Evolutionary conservation across 352 stramenopile genomes (phyloP).

Genomic region (Pythium utonaiense): DNA sequence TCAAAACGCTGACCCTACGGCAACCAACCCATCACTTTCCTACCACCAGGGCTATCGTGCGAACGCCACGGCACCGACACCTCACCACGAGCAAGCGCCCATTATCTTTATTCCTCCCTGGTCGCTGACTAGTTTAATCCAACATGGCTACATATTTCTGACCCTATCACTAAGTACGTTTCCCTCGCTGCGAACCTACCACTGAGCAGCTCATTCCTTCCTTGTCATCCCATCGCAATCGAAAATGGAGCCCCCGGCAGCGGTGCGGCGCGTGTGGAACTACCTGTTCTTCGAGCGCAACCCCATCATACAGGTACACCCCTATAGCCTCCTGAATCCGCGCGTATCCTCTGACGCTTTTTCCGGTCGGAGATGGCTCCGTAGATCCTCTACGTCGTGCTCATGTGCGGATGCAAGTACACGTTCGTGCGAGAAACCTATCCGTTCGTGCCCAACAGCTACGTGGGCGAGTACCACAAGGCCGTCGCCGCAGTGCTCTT

Average conservation of each 20-base stretch:
- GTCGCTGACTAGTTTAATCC: neutral
- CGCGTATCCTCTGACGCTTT: neutral
- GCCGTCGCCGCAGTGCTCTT: slow-evolving; percentile 55
- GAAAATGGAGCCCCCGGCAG: slow-evolving; percentile 16
- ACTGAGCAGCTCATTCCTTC: neutral
- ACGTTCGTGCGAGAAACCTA: slow-evolving; percentile 69
- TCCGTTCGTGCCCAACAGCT: slow-evolving; percentile 55
- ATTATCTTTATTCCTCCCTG: neutral
- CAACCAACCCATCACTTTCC: neutral
- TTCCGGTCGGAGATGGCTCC: neutral
- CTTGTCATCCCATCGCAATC: slow-evolving; percentile 1
- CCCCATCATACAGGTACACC: slow-evolving; percentile 55
- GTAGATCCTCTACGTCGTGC: slow-evolving; percentile 74
- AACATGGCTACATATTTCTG: slow-evolving; percentile 11
- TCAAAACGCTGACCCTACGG: neutral
- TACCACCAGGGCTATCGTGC: neutral
- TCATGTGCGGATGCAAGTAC: slow-evolving; percentile 68
- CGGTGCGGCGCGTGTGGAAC: slow-evolving; percentile 33
- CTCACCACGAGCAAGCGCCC: neutral
- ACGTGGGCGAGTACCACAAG: slow-evolving; percentile 62
- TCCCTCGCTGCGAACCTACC: slow-evolving; percentile 9
- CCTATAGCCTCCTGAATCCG: neutral
- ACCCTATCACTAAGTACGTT: slow-evolving; percentile 7
- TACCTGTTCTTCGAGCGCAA: slow-evolving; percentile 71
- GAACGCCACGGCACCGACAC: neutral